phyloP scores from a whole-genome alignment of 805 yeast species.

The Metschnikowia shivogae region DNA sequence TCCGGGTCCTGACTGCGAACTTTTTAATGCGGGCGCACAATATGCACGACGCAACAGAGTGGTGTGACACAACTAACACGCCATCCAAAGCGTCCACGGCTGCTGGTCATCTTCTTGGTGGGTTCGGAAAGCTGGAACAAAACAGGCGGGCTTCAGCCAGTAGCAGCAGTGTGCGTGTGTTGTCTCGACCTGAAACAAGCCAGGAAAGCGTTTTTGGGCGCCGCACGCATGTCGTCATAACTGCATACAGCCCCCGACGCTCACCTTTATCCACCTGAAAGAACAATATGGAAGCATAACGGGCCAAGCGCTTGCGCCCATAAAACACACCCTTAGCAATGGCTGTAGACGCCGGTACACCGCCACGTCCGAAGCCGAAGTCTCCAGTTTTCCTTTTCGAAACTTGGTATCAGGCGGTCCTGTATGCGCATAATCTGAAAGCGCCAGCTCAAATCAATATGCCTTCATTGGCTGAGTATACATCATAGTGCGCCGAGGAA shows the following conservation, averaged over 20 bases:
- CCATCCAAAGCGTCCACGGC: not conserved
- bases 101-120: not conserved
- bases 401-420: not conserved
- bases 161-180: no score
- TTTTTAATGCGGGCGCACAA: not conserved
- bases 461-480: slow-evolving; percentile 12
- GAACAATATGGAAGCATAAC: not conserved
- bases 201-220: not conserved
- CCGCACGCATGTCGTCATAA: slow-evolving; percentile 1
- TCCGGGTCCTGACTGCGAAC: slow-evolving; percentile 16
- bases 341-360: no score
- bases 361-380: no score
- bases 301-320: not conserved
- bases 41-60: slow-evolving; percentile 4
- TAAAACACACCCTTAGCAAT: no score
- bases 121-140: no score
- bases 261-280: not conserved
- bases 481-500: slow-evolving; percentile 12
- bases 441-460: slow-evolving; percentile 5
- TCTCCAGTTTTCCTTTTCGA: no score
- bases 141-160: no score
- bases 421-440: slow-evolving; percentile 11
- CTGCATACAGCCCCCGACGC: slow-evolving; percentile 1
- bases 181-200: not conserved
- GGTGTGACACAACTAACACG: not conserved